Base-by-base conservation (phyloP, 208 protist species). In the Angomonas desouzai region DNA sequence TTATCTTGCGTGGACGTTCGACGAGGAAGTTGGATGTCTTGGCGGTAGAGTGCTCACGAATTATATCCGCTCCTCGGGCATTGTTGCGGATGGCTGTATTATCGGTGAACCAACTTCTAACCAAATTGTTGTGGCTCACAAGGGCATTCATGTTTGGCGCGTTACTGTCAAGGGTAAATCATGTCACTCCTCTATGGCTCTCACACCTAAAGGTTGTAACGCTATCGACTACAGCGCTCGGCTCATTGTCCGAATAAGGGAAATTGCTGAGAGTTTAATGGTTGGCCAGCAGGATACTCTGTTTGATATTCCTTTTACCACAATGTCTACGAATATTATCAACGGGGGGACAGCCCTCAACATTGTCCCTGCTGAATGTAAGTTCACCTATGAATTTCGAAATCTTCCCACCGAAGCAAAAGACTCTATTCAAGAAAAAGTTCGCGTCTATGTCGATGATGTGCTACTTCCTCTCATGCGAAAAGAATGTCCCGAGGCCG, bases 301-400 rank as follows among this genome's bases (percentile, higher is more conserved):
- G 28, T 86, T 78, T 55, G n/a, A 60, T 13, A 68, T 68, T 22
- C 63, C 55, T 0, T 83, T 81, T 40, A 51, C 59, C 0, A 69
- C 33, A 23, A 60, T 75, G 65, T 55, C 70, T 2, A 72, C 73
- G 0, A 74, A 73, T 49, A 30, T 76, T 9, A 76, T 87, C 62
- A 65, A 66, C 16, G 73, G 74, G 38, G 77, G 77, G 18, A 78
- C 68, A 25, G 74, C 74, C 3, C 59, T 70, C 25, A 83, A 81
- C 55, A 83, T 79, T 28, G 78, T 88, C 38, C 81, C 78, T 1
- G 77, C 63, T 18, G 67, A 82, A 29, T 88, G 77, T 63, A 29
- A 53, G 4, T 72, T 85, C 27, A 48, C 64, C 4, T 72, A 78
- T 55, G 73, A 72, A 16, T 58, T 81, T 43, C 64, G 78, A 38